Evolutionary conservation across 306 rosid genomes (phyloP), one percentile per base, ranked within the genome.

Genomic region (Chamaecrista fasciculata): DNA sequence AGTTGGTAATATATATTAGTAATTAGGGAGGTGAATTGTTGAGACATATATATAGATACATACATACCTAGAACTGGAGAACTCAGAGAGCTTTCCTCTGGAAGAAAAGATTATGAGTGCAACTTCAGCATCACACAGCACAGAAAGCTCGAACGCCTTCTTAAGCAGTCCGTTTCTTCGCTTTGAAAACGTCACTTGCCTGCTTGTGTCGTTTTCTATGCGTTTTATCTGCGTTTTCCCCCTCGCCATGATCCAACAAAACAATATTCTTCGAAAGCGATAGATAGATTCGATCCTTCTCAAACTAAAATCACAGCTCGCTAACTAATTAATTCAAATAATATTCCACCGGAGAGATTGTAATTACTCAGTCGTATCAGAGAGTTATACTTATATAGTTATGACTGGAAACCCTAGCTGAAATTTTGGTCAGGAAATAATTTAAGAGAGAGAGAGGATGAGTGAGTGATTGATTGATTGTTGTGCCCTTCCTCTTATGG

Each of bases 191-290:
- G 96, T 90, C 11, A 94, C 98, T 86, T 90, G 98, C 78, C 96
- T 80, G 67, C 94, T 88, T 15, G 98, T 77, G 8, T 89, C 89
- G 37, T 88, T 90, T 48, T 94, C 97, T 50, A 94, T 94, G 18
- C 97, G 80, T 87, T 86, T 94, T 92, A 94, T 84, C 88, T 88
- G 83, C 52, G 98, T 94, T 53, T 91, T 94, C 3, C 97, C 97
- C 75, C 98, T 83, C 51, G 86, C 98, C 97, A 90, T 90, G 49
- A n/a, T n/a, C 55, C 2, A 51, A 55, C 2, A 55, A 26, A 29
- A 57, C 24, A 12, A 26, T 33, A 33, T 51, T 52, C 62, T 74
- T n/a, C 26, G 33, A 15, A 48, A 24, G 62, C 19, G 24, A 50
- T 19, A 4, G 44, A 63, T 31, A n/a, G n/a, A n/a, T n/a, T n/a